Evolutionary conservation across 2,329 filamentous ascomycete species (phyloP).

Genomic region (Hirsutella thompsonii): DNA sequence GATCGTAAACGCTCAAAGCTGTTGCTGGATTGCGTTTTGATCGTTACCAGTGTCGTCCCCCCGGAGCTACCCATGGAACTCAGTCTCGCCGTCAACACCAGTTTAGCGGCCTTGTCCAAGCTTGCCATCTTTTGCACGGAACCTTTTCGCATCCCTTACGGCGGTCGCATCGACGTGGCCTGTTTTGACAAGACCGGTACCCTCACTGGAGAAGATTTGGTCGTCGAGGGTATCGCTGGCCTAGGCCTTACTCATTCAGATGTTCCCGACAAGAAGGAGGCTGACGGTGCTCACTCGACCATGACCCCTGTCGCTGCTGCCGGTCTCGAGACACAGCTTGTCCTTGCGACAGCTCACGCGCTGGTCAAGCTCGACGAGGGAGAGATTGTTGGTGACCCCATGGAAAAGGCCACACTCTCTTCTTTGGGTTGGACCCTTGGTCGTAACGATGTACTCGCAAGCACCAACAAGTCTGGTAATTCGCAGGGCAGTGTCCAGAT

Average conservation of each 20-base stretch:
- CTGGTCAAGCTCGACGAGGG: constrained; percentile 94
- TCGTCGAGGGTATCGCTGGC: constrained; percentile 93
- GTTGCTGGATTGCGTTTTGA: constrained; percentile 90
- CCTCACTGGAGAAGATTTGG: constrained; percentile 87
- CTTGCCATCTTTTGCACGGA: constrained; percentile 98
- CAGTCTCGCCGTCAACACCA: constrained; percentile 93
- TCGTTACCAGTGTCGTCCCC: constrained; percentile 95
- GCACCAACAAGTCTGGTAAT: constrained; percentile 29
- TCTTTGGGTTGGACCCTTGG: constrained; percentile 91
- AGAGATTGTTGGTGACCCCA: constrained; percentile 93
- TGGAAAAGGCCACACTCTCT: constrained; percentile 91
- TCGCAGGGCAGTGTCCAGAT: constrained; percentile 69
- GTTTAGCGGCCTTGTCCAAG: constrained; percentile 84
- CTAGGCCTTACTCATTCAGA: constrained; percentile 59
- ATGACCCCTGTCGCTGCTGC: constrained; percentile 60
- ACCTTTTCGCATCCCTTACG: constrained; percentile 94
- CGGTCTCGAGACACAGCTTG: constrained; percentile 74
- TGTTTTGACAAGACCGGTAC: constrained; percentile 99
- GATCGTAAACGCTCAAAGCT: constrained; percentile 97
- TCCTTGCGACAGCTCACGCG: constrained; percentile 88
- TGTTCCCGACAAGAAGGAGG: constrained; percentile 51
- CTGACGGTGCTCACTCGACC: constrained; percentile 71
- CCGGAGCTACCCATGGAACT: constrained; percentile 97
- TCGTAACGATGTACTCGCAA: constrained; percentile 70
- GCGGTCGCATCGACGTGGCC: constrained; percentile 86